Percentiles rank a stretch among this genome's conserved stretches.
These are phyloP conservation scores for Calonectria honghensis DNA, from an alignment of 2,329 filamentous ascomycete genomes.

Conservation along the genomic window DNA sequence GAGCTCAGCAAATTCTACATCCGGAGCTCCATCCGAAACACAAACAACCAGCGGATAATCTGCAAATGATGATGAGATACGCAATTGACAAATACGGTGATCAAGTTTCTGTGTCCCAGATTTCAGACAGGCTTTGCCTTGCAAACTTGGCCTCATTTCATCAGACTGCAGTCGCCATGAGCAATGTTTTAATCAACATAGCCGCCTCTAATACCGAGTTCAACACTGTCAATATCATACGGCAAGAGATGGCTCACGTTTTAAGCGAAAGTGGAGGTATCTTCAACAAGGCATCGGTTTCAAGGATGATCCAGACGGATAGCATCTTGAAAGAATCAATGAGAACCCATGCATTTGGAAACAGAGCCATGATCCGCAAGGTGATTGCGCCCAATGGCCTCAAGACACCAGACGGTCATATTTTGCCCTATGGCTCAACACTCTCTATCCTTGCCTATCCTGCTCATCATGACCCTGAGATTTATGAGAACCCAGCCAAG, in stretches of 20 bases:
- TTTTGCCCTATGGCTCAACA: slow-evolving; percentile 35
- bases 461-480: slow-evolving; percentile 33
- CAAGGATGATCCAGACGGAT: slow-evolving; percentile 35
- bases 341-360: slow-evolving; percentile 37
- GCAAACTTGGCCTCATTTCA: slow-evolving; percentile 42
- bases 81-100: slow-evolving; percentile 37
- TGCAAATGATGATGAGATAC: slow-evolving; percentile 49
- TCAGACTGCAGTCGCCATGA: slow-evolving; percentile 37
- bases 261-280: slow-evolving; percentile 13
- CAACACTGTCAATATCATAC: slow-evolving; percentile 26
- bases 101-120: slow-evolving; percentile 8
- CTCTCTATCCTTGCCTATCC: slow-evolving; percentile 36
- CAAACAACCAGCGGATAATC: slow-evolving; percentile 39
- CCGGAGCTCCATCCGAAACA: slow-evolving; percentile 14
- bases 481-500: slow-evolving; percentile 33
- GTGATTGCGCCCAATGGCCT: slow-evolving; percentile 29
- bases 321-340: slow-evolving; percentile 38
- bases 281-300: slow-evolving; percentile 31
- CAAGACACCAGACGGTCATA: slow-evolving; percentile 32
- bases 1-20: background rate
- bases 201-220: slow-evolving; percentile 36
- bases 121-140: slow-evolving; percentile 46
- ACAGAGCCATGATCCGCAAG: slow-evolving; percentile 39
- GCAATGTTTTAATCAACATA: slow-evolving; percentile 39
- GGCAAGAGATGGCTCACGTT: slow-evolving; percentile 30